Evolutionary conservation across 169 alveolate species (phyloP), one percentile per base, ranked within the genome.

Genomic region (Plasmodium chabaudi): DNA sequence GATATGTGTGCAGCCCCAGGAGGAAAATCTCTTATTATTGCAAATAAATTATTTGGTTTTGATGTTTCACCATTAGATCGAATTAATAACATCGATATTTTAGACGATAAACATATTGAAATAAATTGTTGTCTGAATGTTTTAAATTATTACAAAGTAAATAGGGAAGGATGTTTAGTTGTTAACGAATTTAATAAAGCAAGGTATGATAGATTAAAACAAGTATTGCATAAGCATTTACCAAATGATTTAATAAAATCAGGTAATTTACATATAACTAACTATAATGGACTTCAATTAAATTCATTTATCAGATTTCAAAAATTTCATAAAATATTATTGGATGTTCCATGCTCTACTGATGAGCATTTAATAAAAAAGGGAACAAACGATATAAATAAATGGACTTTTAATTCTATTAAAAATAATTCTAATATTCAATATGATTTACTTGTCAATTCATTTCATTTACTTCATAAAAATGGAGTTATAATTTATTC

Each of bases 1-100:
- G 98, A 96, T 73, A 72, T 95, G 92, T 96, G 97, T 91, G 94
- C 97, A 4, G 95, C 97, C 42, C 96, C 97, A 9, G 98, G 97
- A 13, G 97, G 97, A 1, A 95, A 95, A 56, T 86, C 96, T 27
- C 93, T 95, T 67, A 93, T 94, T 15, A 65, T 95, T n/a, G 95
- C 94, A 13, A 70, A 73, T 42, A 72, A 69, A 17, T 19, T 93
- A 59, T 93, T 93, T 69, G 75, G 69, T 15, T 72, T 49, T 67
- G 53, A 51, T 21, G 5, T 46, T 15, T 72, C 65, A 0, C 64
- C 92, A 12, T 34, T 88, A 23, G 72, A 82, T 21, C 87, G 95
- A 56, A 87, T 94, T 21, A 53, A 77, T 15, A 90, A 88, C 6
- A 72, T 79, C 15, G 69, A 90, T n/a, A 23, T 13, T 19, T 34